These are phyloP conservation scores for Hanseniaspora occidentalis DNA, from an alignment of 805 yeast genomes.

Conservation along the genomic window DNA sequence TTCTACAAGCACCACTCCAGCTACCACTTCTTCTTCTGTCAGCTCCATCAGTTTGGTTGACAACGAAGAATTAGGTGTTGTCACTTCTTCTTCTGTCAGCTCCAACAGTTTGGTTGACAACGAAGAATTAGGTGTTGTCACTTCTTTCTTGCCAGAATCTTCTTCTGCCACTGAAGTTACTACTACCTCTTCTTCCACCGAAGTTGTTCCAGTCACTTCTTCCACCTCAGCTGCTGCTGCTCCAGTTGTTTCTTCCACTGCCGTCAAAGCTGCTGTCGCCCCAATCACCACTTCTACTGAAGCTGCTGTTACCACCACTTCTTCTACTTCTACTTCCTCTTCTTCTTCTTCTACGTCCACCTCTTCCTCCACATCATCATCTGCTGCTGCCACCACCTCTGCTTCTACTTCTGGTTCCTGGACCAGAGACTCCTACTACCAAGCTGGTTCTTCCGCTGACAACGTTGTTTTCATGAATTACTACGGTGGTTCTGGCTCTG, in stretches of 20 bases:
- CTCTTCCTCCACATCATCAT: constrained; percentile 20
- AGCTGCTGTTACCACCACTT: constrained; percentile 7
- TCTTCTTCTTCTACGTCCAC: constrained; percentile 15
- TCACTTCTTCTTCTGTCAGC: constrained; percentile 6
- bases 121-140: too few species aligned
- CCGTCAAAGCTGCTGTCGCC: constrained; percentile 10
- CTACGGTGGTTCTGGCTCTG: constrained; percentile 82
- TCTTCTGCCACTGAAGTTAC: constrained; percentile 9
- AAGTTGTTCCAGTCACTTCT: not conserved
- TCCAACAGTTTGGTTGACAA: too few species aligned
- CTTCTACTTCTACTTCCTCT: constrained; percentile 10
- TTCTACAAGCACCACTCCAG: constrained; percentile 15
- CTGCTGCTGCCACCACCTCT: constrained; percentile 20
- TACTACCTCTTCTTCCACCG: too few species aligned
- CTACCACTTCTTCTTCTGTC: constrained; percentile 9
- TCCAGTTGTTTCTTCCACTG: constrained; percentile 13
- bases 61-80: too few species aligned
- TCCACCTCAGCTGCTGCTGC: constrained; percentile 19
- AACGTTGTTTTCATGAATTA: constrained; percentile 79
- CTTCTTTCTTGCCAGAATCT: constrained; percentile 14
- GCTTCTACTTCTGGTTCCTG: constrained; percentile 38
- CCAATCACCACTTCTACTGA: constrained; percentile 10
- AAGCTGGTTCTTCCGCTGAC: constrained; percentile 48
- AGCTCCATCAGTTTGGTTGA: too few species aligned
- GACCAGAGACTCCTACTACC: constrained; percentile 66